Percentiles rank a stretch among this genome's conserved stretches.
phyloP scores from a whole-genome alignment of 495 filamentous ascomycete species.

The Penicillium paradoxum region DNA sequence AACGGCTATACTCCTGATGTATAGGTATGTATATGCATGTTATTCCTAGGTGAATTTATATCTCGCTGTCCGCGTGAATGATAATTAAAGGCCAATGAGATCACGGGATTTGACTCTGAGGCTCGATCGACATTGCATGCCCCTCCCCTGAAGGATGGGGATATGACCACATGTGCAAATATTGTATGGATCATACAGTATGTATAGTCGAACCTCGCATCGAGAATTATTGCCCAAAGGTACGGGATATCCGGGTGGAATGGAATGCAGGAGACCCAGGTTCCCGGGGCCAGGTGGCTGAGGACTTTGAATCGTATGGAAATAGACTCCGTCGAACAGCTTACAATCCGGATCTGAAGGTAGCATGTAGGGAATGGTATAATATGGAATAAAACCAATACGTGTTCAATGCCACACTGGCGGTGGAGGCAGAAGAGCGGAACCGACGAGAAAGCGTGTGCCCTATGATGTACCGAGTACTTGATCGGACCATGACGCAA shows the following conservation, averaged over 20 bases:
- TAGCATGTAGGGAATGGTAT: too few relatives aligned
- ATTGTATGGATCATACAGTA: background rate
- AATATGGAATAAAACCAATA: too few relatives aligned
- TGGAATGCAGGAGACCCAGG: background rate
- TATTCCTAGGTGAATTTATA: background rate
- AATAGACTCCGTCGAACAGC: too few relatives aligned
- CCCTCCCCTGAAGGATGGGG: constrained; percentile 19
- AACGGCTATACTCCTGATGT: background rate
- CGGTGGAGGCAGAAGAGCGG: background rate
- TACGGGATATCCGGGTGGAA: background rate
- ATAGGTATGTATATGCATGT: background rate
- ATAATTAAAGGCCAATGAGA: constrained; percentile 13
- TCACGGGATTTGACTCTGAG: constrained; percentile 25
- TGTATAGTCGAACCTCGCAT: too few relatives aligned
- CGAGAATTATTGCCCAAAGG: background rate
- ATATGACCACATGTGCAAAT: background rate
- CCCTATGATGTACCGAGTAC: constrained; percentile 7
- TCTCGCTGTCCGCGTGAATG: constrained; percentile 10
- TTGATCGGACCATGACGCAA: background rate
- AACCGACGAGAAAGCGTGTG: background rate
- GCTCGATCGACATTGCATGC: constrained; percentile 41
- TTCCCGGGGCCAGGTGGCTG: background rate
- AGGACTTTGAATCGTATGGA: too few relatives aligned
- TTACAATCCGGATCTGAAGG: too few relatives aligned
- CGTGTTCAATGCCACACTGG: constrained; percentile 1